Evolutionary conservation across 1,139 yeast genomes (phyloP), one percentile per base, ranked within the genome.

Genomic region (Ogataea hybrid): DNA sequence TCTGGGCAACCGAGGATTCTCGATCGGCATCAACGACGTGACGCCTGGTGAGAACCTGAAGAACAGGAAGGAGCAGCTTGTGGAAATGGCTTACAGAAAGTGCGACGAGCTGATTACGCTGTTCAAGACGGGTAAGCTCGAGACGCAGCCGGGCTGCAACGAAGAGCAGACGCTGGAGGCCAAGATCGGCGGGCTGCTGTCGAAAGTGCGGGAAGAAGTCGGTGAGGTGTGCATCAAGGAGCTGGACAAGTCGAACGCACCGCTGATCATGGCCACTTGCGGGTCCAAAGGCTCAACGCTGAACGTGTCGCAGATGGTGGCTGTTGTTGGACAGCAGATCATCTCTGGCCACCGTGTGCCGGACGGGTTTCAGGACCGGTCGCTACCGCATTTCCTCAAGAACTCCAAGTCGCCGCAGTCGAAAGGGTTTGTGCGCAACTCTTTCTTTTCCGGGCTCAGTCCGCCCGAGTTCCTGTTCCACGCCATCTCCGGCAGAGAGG

Each of bases 401-500:
- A 87, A 86, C 64, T 89, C 97, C 49, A 90, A 92, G 63, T 87
- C 97, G 29, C 98, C 98, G 2, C 97, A 94, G 51, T 87, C 97
- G 9, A 94, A 94, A 67, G 99, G 99, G 56, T 94, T 94, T 61
- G 98, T 94, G 14, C 73, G 97, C 66, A 92, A 94, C 65, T 90
- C 97, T 9, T 94, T 94, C 74, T 94, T 74, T 63, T 78, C 92
- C 36, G 99, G 99, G 8, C 72, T 94, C 52, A 77, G 92, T 5
- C 98, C 99, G 4, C 96, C 98, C 4, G 99, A 94, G 62, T 94
- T 94, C 64, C 71, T 94, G 53, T 94, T 92, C 75, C 99, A 94
- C 64, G 97, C 99, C 51, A 94, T 94, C 68, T 92, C 98, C 6
- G 99, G 99, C 64, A 86, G 99, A 74, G 99, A 94, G 74, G 99